Percentiles rank a stretch among this genome's conserved stretches.
These are phyloP conservation scores for Ogataea methanolica DNA, from an alignment of 805 yeast species.

Conservation along the genomic window DNA sequence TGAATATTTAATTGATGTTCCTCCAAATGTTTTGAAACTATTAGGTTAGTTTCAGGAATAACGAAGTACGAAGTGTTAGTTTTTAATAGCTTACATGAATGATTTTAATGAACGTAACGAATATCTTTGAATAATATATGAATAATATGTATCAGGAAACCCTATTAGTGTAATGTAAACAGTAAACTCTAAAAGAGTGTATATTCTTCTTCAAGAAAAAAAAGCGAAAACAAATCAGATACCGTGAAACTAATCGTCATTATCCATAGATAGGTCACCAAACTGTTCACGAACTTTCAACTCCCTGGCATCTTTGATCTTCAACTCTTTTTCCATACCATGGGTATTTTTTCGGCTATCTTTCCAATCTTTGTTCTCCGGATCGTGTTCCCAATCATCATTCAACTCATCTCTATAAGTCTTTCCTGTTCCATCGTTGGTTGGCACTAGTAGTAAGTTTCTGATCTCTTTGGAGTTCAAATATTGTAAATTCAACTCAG, in stretches of 20 bases:
- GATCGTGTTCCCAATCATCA: conserved; percentile 2
- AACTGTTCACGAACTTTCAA: conserved; percentile 18
- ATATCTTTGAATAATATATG: background rate
- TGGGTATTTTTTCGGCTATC: conserved; percentile 12
- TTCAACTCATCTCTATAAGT: conserved; percentile 9
- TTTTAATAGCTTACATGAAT: background rate
- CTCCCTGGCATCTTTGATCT: conserved; percentile 24
- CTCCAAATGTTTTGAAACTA: background rate
- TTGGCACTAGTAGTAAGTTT: conserved; percentile 17
- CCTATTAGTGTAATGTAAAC: too few relatives aligned
- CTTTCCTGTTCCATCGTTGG: conserved; percentile 5
- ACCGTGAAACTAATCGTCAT: background rate
- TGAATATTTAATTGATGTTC: background rate
- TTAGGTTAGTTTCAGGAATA: background rate
- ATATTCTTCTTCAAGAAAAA: background rate
- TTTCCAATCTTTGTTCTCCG: conserved; percentile 11
- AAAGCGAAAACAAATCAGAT: background rate
- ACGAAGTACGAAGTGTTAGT: too few relatives aligned
- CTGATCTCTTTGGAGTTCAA: conserved; percentile 27
- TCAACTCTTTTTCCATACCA: conserved; percentile 21
- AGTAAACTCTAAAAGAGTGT: too few relatives aligned
- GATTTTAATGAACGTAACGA: background rate
- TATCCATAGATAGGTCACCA: conserved; percentile 16
- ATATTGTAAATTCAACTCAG: conserved; percentile 47
- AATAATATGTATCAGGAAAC: too few relatives aligned